Evolutionary conservation across 1,284 basidiomycete genomes (phyloP).

Genomic region (Cutaneotrichosporon cavernicola): DNA sequence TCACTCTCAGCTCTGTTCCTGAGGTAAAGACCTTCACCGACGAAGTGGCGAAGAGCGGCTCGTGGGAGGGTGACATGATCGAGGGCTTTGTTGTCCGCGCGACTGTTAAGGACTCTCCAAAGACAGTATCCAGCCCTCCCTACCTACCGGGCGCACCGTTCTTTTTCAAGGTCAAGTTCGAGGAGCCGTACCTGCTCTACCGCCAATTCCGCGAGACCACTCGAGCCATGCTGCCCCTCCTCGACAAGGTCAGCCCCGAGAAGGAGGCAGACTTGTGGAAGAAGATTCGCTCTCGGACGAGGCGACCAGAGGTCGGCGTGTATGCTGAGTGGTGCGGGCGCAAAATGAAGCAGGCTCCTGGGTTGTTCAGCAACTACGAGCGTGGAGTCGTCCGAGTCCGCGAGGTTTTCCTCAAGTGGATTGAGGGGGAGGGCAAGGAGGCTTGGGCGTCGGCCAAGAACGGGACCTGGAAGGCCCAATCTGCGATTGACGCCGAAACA

Average conservation of each 20-base stretch:
- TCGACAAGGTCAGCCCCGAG: constrained; percentile 20
- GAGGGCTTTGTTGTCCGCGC: constrained; percentile 97
- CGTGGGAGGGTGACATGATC: constrained; percentile 80
- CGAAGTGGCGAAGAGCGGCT: constrained; percentile 65
- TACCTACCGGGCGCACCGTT: constrained; percentile 78
- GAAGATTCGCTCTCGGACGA: constrained; percentile 40
- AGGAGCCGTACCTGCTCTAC: constrained; percentile 98
- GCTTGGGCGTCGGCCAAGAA: constrained; percentile 55
- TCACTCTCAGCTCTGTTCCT: constrained; percentile 62
- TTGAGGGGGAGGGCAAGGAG: constrained; percentile 59
- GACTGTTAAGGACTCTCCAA: constrained; percentile 56
- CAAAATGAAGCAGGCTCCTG: constrained; percentile 65
- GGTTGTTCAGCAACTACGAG: constrained; percentile 65
- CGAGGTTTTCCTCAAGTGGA: constrained; percentile 74
- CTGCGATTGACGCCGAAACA: constrained; percentile 18
- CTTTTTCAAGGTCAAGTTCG: constrained; percentile 99
- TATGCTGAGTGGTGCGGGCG: constrained; percentile 54
- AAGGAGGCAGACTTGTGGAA: constrained; percentile 42
- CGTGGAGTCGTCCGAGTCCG: constrained; percentile 77
- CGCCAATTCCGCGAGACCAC: constrained; percentile 97
- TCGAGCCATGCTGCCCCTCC: constrained; percentile 63
- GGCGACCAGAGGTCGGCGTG: constrained; percentile 51
- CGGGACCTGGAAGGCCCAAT: constrained; percentile 37
- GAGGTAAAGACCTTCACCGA: constrained; percentile 74
- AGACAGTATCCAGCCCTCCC: constrained; percentile 57